These are phyloP conservation scores for Trichoderma sp. DNA, from an alignment of 2,329 filamentous ascomycete genomes.

Conservation along the genomic window DNA sequence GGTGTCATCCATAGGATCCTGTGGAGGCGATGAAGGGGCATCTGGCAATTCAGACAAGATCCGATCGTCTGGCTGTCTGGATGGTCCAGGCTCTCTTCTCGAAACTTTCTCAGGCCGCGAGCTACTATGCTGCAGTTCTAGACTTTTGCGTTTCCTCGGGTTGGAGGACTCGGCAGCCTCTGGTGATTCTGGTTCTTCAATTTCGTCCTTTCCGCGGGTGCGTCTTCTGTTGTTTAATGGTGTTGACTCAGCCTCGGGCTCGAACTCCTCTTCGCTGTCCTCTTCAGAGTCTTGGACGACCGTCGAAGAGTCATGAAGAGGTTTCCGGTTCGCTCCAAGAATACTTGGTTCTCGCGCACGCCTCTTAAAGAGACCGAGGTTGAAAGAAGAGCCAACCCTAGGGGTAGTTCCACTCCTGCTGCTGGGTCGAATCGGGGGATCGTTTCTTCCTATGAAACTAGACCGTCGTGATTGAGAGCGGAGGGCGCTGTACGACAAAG, in stretches of 20 bases:
- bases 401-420: slow-evolving; percentile 52
- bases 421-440: slow-evolving; percentile 55
- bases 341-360: slow-evolving; percentile 63
- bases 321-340: slow-evolving; percentile 53
- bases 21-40: slow-evolving; percentile 31
- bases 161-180: slow-evolving; percentile 34
- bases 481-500: slow-evolving; percentile 49
- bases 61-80: slow-evolving; percentile 26
- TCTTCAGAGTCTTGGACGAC: slow-evolving; percentile 36
- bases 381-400: slow-evolving; percentile 52
- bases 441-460: slow-evolving; percentile 53
- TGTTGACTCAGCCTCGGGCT: slow-evolving; percentile 69
- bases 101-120: slow-evolving; percentile 41
- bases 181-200: slow-evolving; percentile 28
- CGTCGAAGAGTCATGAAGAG: slow-evolving; percentile 37
- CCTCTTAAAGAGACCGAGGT: slow-evolving; percentile 59
- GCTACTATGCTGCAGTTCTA: slow-evolving; percentile 44
- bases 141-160: slow-evolving; percentile 59
- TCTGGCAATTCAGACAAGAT: slow-evolving; percentile 38
- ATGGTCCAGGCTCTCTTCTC: slow-evolving; percentile 32
- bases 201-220: slow-evolving; percentile 34
- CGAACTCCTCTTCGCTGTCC: slow-evolving; percentile 52
- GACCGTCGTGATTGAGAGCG: slow-evolving; percentile 50
- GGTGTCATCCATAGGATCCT: slow-evolving; percentile 26
- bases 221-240: slow-evolving; percentile 54